A percentile compares a stretch with the other conserved stretches of the same genome.
These are phyloP conservation scores for Saccharomyces pastorianus DNA, from an alignment of 1,139 yeast species.

Conservation along the genomic window DNA sequence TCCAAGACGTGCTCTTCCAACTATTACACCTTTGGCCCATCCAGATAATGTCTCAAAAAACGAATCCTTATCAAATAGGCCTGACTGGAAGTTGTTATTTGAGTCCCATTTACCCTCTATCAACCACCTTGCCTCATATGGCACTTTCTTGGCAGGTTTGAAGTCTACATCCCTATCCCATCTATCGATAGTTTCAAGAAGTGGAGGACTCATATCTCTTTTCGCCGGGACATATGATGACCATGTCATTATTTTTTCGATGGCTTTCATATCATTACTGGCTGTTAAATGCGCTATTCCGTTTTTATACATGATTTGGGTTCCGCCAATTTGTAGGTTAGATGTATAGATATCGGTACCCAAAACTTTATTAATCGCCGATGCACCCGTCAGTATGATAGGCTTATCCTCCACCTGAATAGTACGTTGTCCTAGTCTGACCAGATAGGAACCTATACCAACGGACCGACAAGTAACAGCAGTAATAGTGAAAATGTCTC, in stretches of 20 bases:
- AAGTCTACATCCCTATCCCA: constrained; percentile 94
- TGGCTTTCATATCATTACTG: constrained; percentile 91
- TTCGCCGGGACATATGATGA: constrained; percentile 90
- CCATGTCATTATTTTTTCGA: constrained; percentile 91
- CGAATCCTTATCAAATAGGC: constrained; percentile 84
- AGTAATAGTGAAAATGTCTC: constrained; percentile 92
- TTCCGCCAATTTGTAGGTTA: constrained; percentile 95
- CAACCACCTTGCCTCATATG: constrained; percentile 92
- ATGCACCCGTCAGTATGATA: constrained; percentile 96
- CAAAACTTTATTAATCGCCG: constrained; percentile 89
- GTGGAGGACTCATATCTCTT: constrained; percentile 86
- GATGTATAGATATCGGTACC: constrained; percentile 97
- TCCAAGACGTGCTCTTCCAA: constrained; percentile 96
- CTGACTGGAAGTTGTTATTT: constrained; percentile 33
- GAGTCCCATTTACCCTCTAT: constrained; percentile 66
- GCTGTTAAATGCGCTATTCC: constrained; percentile 98
- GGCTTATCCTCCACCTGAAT: constrained; percentile 99
- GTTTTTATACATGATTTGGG: constrained; percentile 95
- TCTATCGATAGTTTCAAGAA: constrained; percentile 66
- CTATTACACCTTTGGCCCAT: constrained; percentile 98
- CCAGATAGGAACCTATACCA: constrained; percentile 98
- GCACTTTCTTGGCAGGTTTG: constrained; percentile 61
- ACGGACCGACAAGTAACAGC: constrained; percentile 97
- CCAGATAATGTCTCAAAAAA: constrained; percentile 97
- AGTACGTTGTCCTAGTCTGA: constrained; percentile 96